phyloP scores from a whole-genome alignment of 1,139 yeast genomes.

The Nakaseomyces uthaithaninus region DNA sequence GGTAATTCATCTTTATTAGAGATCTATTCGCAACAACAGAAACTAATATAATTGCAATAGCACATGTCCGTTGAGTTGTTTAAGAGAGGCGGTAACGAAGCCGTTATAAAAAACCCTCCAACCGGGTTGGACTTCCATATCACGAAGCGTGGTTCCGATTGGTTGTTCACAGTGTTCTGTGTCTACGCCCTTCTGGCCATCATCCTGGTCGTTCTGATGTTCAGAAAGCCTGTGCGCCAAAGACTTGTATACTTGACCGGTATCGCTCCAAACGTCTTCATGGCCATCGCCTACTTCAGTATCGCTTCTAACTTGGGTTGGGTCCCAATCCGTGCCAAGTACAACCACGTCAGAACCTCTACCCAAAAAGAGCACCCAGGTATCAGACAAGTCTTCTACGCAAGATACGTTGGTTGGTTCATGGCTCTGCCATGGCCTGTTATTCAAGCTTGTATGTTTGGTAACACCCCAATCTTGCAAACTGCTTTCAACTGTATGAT shows the following conservation, averaged over 20 bases:
- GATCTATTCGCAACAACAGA: constrained; percentile 9
- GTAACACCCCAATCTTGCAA: constrained; percentile 36
- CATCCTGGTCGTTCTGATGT: constrained; percentile 48
- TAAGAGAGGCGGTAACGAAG: constrained; percentile 23
- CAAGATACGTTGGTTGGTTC: constrained; percentile 62
- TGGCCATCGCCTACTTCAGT: constrained; percentile 51
- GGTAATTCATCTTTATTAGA: no score
- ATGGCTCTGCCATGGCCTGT: constrained; percentile 50
- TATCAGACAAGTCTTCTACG: constrained; percentile 57
- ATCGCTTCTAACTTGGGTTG: constrained; percentile 64
- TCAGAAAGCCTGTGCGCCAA: constrained; percentile 17
- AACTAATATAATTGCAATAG: constrained; percentile 9
- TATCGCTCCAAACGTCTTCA: constrained; percentile 39
- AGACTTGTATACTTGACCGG: constrained; percentile 26
- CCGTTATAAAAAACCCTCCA: constrained; percentile 17
- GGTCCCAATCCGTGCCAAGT: constrained; percentile 47
- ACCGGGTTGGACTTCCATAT: constrained; percentile 21
- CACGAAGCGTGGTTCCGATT: constrained; percentile 21
- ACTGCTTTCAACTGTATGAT: constrained; percentile 37
- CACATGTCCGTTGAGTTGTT: constrained; percentile 11
- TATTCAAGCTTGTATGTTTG: constrained; percentile 41
- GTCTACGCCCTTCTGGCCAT: constrained; percentile 16
- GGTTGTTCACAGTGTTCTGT: constrained; percentile 37
- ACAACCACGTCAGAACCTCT: constrained; percentile 42
- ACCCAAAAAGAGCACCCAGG: constrained; percentile 33